Evolutionary conservation across 2,329 filamentous ascomycete species (phyloP), one percentile per base, ranked within the genome.

Genomic region (Phialemonium atrogriseum): DNA sequence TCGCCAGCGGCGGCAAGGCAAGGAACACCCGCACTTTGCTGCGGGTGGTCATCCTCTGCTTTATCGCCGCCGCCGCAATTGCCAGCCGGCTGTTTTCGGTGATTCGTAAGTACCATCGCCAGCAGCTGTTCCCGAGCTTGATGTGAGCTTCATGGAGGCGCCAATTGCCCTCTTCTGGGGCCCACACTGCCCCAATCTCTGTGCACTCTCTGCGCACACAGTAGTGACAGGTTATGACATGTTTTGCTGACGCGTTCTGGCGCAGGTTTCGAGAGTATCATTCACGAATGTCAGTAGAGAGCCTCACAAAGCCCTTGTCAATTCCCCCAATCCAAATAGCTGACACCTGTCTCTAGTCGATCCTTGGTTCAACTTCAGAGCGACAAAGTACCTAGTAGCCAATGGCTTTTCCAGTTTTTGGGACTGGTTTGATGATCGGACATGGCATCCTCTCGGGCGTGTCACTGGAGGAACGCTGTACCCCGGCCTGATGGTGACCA

Each of bases 391-490:
- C 54, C 76, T 98, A 34, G 85, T 98, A 34, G 77, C 89, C 54
- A 77, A 98, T 78, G 91, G 91, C 50, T 96, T 98, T 66, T 93
- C 94, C 62, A 87, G 84, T 60, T 98, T 98, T 59, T 98, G 91
- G 91, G 89, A 98, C 60, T 98, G 91, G 91, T 98, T 98, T 55
- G 91, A 98, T 62, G 91, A 98, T 69, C 80, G 91, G 68, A 98
- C 91, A 77, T 98, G 91, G 91, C 89, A 98, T 63, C 91, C 91
- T 49, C 82, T 98, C 40, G 91, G 91, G 49, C 86, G 91, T 67
- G 91, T 98, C 55, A 98, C 91, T 38, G 91, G 91, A 62, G 91
- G 91, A 54, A 98, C 91, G n/a, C 76, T 98, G 41, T 98, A 98
- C 59, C 91, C 91, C 30, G 91, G 91, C 50, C 73, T 98, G 52